Evolutionary conservation across 305 asterid genomes (phyloP), one percentile per base, ranked within the genome.

Genomic region (Solanum hybrid): DNA sequence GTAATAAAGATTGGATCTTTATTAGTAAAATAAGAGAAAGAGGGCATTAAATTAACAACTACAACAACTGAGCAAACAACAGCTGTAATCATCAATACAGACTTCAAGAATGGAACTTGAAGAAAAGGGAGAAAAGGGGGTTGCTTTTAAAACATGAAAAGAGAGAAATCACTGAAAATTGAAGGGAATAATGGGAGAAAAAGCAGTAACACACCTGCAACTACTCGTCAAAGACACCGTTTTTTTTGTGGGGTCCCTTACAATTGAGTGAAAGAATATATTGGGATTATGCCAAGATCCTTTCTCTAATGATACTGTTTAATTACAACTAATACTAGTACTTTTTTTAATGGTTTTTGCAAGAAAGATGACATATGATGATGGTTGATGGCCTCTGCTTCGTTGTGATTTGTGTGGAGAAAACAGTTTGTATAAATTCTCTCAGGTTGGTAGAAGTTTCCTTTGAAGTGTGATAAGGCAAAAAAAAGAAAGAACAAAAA

Each of bases 271-370:
- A 85, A 11, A 57, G 91, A 75, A 89, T 89, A 61, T 85, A 9
- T 73, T 37, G 34, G 89, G 40, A 61, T 40, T 40, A 89, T 85
- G 33, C 89, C 39, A 29, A 85, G 89, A 89, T 89, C 82, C 90
- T 29, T 20, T 37, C 10, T 61, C 83, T 73, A 74, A 82, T 89
- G 74, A 51, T 79, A 89, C 35, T 37, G 36, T 5, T 29, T 46
- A 29, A 84, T 51, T 83, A 83, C 37, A 3, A 78, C 29, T 22
- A 78, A 78, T 46, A 82, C 8, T 37, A 61, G 26, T 8, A 39
- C 20, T 37, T 24, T 37, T n/a, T 28, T 83, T 42, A 16, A 18
- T 42, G 73, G 26, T 28, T 83, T 28, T 83, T 82, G 16, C 37
- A 16, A 83, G 73, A 40, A 82, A 7, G 12, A 42, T 82, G 9